These are phyloP conservation scores for Mariannaea elegans DNA, from an alignment of 2,329 filamentous ascomycete genomes.

Conservation along the genomic window DNA sequence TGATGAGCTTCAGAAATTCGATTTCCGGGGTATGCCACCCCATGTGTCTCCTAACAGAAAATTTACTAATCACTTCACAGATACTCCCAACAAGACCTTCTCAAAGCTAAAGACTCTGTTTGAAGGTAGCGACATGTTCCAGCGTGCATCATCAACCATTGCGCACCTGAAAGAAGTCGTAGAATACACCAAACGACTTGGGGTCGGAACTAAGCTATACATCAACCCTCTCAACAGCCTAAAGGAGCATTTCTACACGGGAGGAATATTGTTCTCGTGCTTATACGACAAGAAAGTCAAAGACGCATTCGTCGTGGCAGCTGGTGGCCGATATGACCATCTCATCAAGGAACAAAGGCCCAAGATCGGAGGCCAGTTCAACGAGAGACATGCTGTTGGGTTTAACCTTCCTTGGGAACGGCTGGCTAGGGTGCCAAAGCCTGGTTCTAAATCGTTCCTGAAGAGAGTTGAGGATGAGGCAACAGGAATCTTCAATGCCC, in stretches of 20 bases:
- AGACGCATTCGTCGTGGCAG: constrained; percentile 80
- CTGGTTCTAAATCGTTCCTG: constrained; percentile 65
- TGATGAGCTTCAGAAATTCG: constrained; percentile 89
- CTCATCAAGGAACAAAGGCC: constrained; percentile 86
- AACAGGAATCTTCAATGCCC: constrained; percentile 65
- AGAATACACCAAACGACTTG: constrained; percentile 78
- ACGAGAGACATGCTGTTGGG: constrained; percentile 84
- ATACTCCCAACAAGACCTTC: constrained; percentile 65
- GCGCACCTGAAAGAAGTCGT: constrained; percentile 83
- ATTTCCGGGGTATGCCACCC: constrained; percentile 80
- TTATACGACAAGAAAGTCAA: constrained; percentile 84
- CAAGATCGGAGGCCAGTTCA: constrained; percentile 67
- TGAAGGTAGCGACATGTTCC: constrained; percentile 72
- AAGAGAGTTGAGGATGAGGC: constrained; percentile 75
- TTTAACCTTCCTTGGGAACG: constrained; percentile 92
- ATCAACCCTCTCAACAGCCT: constrained; percentile 86
- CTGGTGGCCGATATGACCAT: constrained; percentile 91
- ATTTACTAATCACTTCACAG: constrained; percentile 43
- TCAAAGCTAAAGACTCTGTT: constrained; percentile 67
- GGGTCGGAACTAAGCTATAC: constrained; percentile 80
- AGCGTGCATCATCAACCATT: constrained; percentile 78
- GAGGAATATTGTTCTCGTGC: constrained; percentile 89
- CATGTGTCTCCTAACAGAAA: too few relatives aligned
- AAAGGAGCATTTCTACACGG: constrained; percentile 89
- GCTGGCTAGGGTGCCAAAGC: constrained; percentile 72